Conservation (phyloP, 78 protist species). For the slime mould (Dictyostelium discoideum) region DNA sequence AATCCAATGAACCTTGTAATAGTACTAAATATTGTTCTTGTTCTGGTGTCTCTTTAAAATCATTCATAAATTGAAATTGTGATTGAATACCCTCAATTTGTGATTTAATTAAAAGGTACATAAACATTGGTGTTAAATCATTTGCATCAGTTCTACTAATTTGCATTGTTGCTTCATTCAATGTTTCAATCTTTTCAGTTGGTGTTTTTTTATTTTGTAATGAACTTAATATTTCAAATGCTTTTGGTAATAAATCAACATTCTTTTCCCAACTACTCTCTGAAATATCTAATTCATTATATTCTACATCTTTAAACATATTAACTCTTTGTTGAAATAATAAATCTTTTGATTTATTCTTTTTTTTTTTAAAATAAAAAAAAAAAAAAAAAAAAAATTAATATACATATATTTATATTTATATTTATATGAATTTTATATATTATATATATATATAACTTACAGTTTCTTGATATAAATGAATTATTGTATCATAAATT, state of each 20-base stretch:
- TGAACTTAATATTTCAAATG: slow-evolving; percentile 24
- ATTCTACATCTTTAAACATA: slow-evolving; percentile 7
- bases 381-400: background rate
- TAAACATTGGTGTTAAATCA: slow-evolving; percentile 78
- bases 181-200: slow-evolving; percentile 22
- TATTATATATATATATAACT: too few relatives aligned
- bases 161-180: slow-evolving; percentile 67
- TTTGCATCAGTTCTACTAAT: slow-evolving; percentile 57
- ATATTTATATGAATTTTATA: too few relatives aligned
- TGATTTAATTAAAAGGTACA: slow-evolving; percentile 42
- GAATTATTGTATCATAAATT: slow-evolving; percentile 50
- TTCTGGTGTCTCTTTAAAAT: slow-evolving; percentile 72
- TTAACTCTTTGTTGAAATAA: slow-evolving; percentile 46
- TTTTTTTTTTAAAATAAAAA: background rate
- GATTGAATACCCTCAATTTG: background rate
- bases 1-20: slow-evolving; percentile 52
- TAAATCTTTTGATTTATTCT: slow-evolving; percentile 53
- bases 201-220: slow-evolving; percentile 46
- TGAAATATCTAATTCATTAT: slow-evolving; percentile 49
- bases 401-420: too few relatives aligned
- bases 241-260: slow-evolving; percentile 45
- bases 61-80: slow-evolving; percentile 63
- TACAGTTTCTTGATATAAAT: slow-evolving; percentile 60
- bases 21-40: slow-evolving; percentile 60
- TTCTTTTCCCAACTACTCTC: slow-evolving; percentile 54